Evolutionary conservation across 2,329 filamentous ascomycete genomes (phyloP).

Genomic region (Monilinia polystroma): DNA sequence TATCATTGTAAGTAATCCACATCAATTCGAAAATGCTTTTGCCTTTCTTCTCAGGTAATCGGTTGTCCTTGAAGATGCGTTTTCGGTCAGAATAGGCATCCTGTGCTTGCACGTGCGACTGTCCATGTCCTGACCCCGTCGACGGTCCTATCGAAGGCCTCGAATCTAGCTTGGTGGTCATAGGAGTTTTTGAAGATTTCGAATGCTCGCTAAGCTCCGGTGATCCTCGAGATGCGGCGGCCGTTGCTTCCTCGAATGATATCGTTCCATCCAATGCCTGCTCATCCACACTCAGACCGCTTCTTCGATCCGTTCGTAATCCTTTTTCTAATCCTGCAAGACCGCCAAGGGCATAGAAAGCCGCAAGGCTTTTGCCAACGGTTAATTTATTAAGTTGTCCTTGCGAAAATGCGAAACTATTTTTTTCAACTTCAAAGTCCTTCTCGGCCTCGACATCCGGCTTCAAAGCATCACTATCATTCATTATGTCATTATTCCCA

Average conservation of each 20-base stretch:
- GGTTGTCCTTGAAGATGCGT: slow-evolving; percentile 68
- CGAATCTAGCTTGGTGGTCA: slow-evolving; percentile 16
- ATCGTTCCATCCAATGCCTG: slow-evolving; percentile 60
- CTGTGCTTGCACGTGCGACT: slow-evolving; percentile 19
- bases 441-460: slow-evolving; percentile 71
- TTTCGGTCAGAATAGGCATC: slow-evolving; percentile 59
- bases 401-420: slow-evolving; percentile 70
- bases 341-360: slow-evolving; percentile 74
- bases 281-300: slow-evolving; percentile 72
- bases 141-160: slow-evolving; percentile 2
- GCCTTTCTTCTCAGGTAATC: slow-evolving; percentile 64
- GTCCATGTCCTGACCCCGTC: not conserved
- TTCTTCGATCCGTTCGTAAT: slow-evolving; percentile 60
- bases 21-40: slow-evolving; percentile 69
- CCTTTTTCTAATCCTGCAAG: slow-evolving; percentile 72
- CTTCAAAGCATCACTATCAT: slow-evolving; percentile 45
- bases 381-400: slow-evolving; percentile 73
- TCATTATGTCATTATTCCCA: slow-evolving; percentile 50
- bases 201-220: slow-evolving; percentile 31
- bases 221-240: slow-evolving; percentile 30
- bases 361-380: slow-evolving; percentile 72
- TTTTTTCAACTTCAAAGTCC: slow-evolving; percentile 65
- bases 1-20: slow-evolving; percentile 83
- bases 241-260: slow-evolving; percentile 61
- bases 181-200: slow-evolving; percentile 41